phyloP scores from a whole-genome alignment of 2,329 filamentous ascomycete species.

The Botrytis pseudocinerea region DNA sequence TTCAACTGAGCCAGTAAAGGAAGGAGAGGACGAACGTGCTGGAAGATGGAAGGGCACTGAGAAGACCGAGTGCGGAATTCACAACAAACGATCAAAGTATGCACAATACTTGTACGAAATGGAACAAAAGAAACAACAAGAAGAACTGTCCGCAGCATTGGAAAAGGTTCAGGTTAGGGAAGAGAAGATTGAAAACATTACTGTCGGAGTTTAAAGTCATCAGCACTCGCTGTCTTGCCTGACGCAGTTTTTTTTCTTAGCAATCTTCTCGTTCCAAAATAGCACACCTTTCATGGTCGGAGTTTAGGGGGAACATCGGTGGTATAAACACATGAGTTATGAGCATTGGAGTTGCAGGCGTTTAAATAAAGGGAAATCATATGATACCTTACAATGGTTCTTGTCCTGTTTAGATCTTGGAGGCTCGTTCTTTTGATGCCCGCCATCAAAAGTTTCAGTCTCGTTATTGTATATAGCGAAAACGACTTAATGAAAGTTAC shows the following conservation, averaged over 20 bases:
- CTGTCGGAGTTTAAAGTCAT: constrained; percentile 14
- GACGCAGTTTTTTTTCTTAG: not conserved
- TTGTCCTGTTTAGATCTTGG: constrained; percentile 7
- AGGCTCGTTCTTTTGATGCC: constrained; percentile 5
- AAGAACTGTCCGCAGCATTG: constrained; percentile 35
- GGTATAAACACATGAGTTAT: constrained; percentile 18
- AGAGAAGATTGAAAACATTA: constrained; percentile 26
- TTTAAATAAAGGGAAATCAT: constrained; percentile 14
- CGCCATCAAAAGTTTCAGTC: not conserved
- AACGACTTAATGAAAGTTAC: constrained; percentile 15
- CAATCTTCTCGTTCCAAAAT: not conserved
- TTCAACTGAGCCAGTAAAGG: constrained; percentile 85
- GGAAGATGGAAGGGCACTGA: constrained; percentile 94
- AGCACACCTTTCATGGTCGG: constrained; percentile 4
- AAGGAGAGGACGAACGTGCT: constrained; percentile 92
- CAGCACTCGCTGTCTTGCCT: constrained; percentile 8
- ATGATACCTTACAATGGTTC: constrained; percentile 17
- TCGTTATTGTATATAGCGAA: constrained; percentile 4
- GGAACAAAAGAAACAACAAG: constrained; percentile 40
- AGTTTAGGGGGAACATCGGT: not conserved
- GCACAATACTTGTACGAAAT: constrained; percentile 62
- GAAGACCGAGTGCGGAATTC: constrained; percentile 98
- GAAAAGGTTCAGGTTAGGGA: constrained; percentile 32
- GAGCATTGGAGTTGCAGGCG: constrained; percentile 22
- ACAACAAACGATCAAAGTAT: constrained; percentile 96